phyloP scores from a whole-genome alignment of 2,329 filamentous ascomycete genomes.

The Trichoderma afroharzianum region DNA sequence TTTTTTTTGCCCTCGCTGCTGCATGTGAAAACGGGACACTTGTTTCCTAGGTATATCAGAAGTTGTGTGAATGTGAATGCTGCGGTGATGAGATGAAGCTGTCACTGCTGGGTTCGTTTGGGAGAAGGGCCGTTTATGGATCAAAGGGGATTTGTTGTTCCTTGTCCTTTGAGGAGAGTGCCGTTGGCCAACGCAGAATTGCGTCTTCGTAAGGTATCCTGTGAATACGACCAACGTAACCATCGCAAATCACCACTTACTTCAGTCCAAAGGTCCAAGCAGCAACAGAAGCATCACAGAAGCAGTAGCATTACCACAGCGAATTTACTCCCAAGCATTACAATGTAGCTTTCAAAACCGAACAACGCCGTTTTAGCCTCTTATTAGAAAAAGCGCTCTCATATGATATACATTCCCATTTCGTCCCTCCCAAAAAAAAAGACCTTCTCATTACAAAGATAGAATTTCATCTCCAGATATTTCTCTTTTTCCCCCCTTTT shows the following conservation, averaged over 20 bases:
- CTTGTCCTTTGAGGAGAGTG: background rate
- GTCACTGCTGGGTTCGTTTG: background rate
- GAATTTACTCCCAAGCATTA: background rate
- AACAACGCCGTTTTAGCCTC: conserved; percentile 8
- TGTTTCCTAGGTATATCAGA: background rate
- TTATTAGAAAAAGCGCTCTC: conserved; percentile 11
- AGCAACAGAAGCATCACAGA: background rate
- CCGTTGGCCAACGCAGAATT: background rate
- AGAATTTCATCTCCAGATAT: background rate
- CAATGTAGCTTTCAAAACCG: background rate
- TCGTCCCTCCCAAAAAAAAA: background rate
- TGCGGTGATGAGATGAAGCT: background rate
- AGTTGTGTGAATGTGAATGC: background rate
- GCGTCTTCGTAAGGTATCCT: background rate
- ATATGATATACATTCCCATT: conserved; percentile 9
- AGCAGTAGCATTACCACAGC: background rate
- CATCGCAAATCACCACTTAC: background rate
- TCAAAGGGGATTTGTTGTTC: background rate
- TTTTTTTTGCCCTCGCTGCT: no score
- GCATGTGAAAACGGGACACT: background rate
- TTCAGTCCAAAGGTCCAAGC: background rate
- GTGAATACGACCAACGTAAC: background rate
- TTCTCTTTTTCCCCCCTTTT: background rate
- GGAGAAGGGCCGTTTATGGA: background rate
- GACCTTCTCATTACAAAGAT: background rate